Base-by-base conservation (phyloP, 768 basidiomycete genomes). In the Leccinum sublutescens region DNA sequence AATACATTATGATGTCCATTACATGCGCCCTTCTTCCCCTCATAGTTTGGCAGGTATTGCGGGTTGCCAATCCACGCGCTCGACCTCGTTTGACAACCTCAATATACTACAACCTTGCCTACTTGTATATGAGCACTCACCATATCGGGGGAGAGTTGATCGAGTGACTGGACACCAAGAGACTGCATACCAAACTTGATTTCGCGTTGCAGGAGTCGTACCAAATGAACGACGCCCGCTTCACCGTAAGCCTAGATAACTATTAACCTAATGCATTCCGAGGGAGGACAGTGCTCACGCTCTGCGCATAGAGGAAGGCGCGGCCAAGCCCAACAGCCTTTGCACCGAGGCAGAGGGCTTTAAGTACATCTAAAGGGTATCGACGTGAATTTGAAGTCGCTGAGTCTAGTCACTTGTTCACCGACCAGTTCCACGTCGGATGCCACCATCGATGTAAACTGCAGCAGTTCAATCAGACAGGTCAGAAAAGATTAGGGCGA, bases 271-370 rank as follows among this genome's bases (percentile, higher is more conserved):
- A 62, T 17, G 36, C 21, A 47, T 31, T 36, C n/a, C 10, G 15
- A 9, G 50, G n/a, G 54, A 31, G 5, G 47, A 23, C 25, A 36
- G 10, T 12, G 68, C 82, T 67, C 73, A 91, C 90, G 66, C 89
- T 89, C 74, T 91, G 88, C 2, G 89, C 93, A 67, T 90, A 96
- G 11, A 97, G 79, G 78, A 95, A 91, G 14, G 89, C 81, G 14
- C 95, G 79, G 2, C 95, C 95, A 33, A 97, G 75, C 4, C 95
- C 94, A 17, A 95, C 91, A 8, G 88, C 91, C 62, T 75, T 87
- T 3, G 95, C 95, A 10, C 95, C 95, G 8, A 97, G 78, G 68
- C 93, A 95, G 10, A 96, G 75, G 0, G 94, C 94, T 73, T 96
- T 97, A 51, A 97, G 75, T 15, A 95, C 86, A 75, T 95, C 94